Evolutionary conservation across 148 eudicot genomes (phyloP), one percentile per base, ranked within the genome.

Genomic region (Persicaria tinctoria): DNA sequence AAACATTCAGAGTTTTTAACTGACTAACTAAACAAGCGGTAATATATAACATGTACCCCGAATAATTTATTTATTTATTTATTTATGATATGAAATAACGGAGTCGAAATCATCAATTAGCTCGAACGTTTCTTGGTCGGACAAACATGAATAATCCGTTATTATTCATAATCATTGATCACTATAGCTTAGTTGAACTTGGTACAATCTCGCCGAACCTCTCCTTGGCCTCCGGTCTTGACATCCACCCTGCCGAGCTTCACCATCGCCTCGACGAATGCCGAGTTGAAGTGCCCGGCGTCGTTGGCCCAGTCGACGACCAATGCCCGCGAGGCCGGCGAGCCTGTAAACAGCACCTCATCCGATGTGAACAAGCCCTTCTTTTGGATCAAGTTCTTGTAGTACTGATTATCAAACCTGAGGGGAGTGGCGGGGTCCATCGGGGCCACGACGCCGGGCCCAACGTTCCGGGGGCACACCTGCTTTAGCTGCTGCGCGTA

Each of bases 141-240:
- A 32, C 41, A 32, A 32, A 32, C 41, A 0, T 32, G 41, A 32
- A 32, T 32, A 32, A 32, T 32, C 41, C 41, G 41, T 32, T 32
- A 32, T 1, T 32, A 32, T 23, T 23, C 27, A 23, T 23, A 23
- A 23, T 23, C 27, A 23, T 23, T 23, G 27, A 23, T 32, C 41
- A 32, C 41, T 32, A 32, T 32, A 32, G 41, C 41, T 8, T 83
- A 82, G 68, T 90, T 89, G 74, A 90, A 93, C 16, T 83, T 72
- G 17, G 90, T 82, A 82, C 96, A 90, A 69, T 90, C 86, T 56
- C 51, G 78, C 76, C 98, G 81, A 16, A 93, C 82, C 78, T 93
- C 86, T 72, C 98, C 96, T 79, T 85, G 83, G n/a, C 68, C 83
- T 12, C 96, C 98, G n/a, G 87, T 85, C 71, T 86, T 87, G 9